phyloP scores from a whole-genome alignment of 2,329 filamentous ascomycete genomes.

The Aspergillus tubingensis region DNA sequence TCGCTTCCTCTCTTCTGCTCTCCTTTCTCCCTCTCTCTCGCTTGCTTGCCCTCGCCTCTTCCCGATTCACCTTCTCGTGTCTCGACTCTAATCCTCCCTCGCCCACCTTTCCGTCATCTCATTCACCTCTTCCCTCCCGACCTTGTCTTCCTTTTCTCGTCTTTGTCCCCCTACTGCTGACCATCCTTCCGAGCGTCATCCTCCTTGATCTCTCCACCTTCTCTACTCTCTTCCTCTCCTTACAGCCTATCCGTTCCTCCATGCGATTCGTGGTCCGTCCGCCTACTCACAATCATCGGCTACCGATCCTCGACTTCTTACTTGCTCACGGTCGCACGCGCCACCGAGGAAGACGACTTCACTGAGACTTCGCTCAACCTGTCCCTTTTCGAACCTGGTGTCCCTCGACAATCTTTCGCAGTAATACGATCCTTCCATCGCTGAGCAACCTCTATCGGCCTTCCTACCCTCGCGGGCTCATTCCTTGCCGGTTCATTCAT shows the following conservation, averaged over 20 bases:
- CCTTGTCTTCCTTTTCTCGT: conserved; percentile 14
- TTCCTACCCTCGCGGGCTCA: background rate
- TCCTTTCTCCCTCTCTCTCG: conserved; percentile 16
- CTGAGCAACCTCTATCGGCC: background rate
- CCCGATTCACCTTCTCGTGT: conserved; percentile 11
- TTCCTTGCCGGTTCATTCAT: background rate
- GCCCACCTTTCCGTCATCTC: conserved; percentile 17
- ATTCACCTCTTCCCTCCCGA: conserved; percentile 12
- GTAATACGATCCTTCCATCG: background rate
- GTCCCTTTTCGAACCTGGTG: background rate
- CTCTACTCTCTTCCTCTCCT: background rate
- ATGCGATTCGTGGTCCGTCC: conserved; percentile 28
- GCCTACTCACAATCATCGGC: conserved; percentile 21
- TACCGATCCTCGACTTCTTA: conserved; percentile 25
- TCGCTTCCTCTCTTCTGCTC: conserved; percentile 16
- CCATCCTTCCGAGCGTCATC: conserved; percentile 6
- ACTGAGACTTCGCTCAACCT: conserved; percentile 9
- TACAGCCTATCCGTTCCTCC: conserved; percentile 13
- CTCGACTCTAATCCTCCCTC: conserved; percentile 8
- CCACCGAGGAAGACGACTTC: conserved; percentile 20
- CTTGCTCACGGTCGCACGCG: conserved; percentile 29
- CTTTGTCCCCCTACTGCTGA: conserved; percentile 8
- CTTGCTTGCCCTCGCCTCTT: conserved; percentile 1
- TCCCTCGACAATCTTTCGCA: background rate
- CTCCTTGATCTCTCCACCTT: conserved; percentile 5